Conservation (phyloP, 495 filamentous ascomycete genomes). For the Penicillium fimorum region DNA sequence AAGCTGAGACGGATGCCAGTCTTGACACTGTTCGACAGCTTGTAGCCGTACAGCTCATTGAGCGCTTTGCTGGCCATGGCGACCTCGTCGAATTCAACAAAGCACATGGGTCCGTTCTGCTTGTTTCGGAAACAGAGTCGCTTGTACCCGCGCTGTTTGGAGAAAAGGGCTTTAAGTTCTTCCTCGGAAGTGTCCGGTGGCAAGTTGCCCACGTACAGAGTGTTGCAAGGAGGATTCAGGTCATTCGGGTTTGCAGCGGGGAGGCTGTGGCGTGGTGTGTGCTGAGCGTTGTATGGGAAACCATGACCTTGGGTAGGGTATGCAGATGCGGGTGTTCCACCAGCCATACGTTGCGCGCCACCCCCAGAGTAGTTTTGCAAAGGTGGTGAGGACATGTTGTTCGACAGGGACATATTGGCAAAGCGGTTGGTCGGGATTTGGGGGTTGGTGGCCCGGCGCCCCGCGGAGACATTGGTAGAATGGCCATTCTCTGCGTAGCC, state of each 20-base stretch:
- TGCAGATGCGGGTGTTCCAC: slow-evolving; percentile 54
- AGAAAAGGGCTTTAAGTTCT: slow-evolving; percentile 92
- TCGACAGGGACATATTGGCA: slow-evolving; percentile 68
- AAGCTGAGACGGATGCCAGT: slow-evolving; percentile 97
- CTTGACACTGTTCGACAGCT: slow-evolving; percentile 88
- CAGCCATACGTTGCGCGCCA: slow-evolving; percentile 38
- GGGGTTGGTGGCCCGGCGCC: slow-evolving; percentile 71
- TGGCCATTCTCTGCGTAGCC: slow-evolving; percentile 79
- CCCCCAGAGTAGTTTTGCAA: slow-evolving; percentile 47
- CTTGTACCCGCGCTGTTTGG: slow-evolving; percentile 93
- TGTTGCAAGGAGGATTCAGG: slow-evolving; percentile 97
- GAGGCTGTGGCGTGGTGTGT: slow-evolving; percentile 66
- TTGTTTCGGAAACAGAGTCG: slow-evolving; percentile 96
- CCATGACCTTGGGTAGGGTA: slow-evolving; percentile 58
- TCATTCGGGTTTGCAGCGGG: slow-evolving; percentile 94
- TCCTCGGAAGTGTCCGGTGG: slow-evolving; percentile 94
- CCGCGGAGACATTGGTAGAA: slow-evolving; percentile 38
- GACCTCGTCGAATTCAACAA: slow-evolving; percentile 97
- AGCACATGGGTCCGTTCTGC: slow-evolving; percentile 98
- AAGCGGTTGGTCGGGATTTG: slow-evolving; percentile 72
- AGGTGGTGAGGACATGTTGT: slow-evolving; percentile 55
- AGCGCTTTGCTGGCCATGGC: slow-evolving; percentile 90
- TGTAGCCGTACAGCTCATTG: slow-evolving; percentile 86
- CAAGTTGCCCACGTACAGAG: slow-evolving; percentile 93
- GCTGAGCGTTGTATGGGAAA: slow-evolving; percentile 58